Percentiles rank a stretch among this genome's conserved stretches.
phyloP scores from a whole-genome alignment of 139 green algal genomes.

The Chlorella sorokiniana region DNA sequence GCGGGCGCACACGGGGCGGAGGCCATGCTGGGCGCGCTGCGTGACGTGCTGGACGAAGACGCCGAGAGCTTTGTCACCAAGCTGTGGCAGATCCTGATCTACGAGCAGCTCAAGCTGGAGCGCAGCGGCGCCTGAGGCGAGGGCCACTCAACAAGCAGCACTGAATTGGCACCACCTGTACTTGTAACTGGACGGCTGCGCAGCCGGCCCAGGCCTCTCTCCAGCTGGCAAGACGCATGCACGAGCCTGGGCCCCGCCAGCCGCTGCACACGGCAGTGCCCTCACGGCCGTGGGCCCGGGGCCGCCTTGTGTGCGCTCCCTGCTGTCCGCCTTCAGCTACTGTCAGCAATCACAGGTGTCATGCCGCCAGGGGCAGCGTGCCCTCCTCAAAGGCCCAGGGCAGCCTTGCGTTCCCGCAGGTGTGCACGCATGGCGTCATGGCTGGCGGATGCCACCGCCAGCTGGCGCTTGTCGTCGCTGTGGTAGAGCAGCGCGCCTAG shows the following conservation, averaged over 20 bases:
- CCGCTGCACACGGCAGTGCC: no score
- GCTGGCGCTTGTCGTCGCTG: conserved; percentile 37
- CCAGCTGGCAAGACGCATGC: no score
- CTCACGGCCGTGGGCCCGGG: no score
- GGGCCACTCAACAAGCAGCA: no score
- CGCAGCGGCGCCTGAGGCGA: neutral
- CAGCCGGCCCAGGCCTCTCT: no score
- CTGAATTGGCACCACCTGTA: no score
- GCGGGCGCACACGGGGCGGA: conserved; percentile 37
- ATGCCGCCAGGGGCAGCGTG: neutral
- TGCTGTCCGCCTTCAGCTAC: neutral
- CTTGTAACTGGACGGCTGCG: no score
- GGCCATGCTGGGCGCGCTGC: conserved; percentile 68
- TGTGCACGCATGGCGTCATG: conserved; percentile 39
- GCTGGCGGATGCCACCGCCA: conserved; percentile 16
- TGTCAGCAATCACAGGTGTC: neutral
- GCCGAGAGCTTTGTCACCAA: conserved; percentile 89
- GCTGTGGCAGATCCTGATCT: conserved; percentile 85
- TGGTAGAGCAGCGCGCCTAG: conserved; percentile 58
- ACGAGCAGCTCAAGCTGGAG: conserved; percentile 71
- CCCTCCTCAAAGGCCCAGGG: conserved; percentile 34
- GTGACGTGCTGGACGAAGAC: conserved; percentile 80
- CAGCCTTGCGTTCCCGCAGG: conserved; percentile 40
- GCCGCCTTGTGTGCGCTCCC: no score
- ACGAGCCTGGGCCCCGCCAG: no score